Evolutionary conservation across 108 stramenopile genomes (phyloP).

Genomic region (Nitzschia palea): DNA sequence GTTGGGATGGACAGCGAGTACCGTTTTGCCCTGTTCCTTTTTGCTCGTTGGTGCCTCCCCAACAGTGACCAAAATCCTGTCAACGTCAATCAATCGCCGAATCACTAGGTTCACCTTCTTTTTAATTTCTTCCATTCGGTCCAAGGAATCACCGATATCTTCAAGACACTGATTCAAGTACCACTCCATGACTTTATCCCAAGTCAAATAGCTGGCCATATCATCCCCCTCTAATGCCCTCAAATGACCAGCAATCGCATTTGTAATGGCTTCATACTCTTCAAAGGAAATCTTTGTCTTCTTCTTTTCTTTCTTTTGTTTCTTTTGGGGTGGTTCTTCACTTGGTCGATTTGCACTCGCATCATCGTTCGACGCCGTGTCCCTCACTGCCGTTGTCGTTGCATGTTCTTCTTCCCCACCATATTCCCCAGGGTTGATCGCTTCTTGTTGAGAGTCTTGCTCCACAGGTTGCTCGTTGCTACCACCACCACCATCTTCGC

Average conservation of each 20-base stretch:
- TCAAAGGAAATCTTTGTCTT: conserved; percentile 95
- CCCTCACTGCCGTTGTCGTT: conserved; percentile 17
- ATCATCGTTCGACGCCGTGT: neutral
- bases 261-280: conserved; percentile 91
- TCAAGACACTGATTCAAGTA: conserved; percentile 81
- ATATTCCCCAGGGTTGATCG: conserved; percentile 52
- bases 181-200: conserved; percentile 87
- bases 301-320: conserved; percentile 79
- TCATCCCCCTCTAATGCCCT: conserved; percentile 79
- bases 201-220: conserved; percentile 55
- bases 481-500: conserved; percentile 34
- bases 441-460: conserved; percentile 21
- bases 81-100: conserved; percentile 74
- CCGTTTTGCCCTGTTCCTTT: conserved; percentile 57
- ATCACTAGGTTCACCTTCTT: conserved; percentile 88
- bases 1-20: conserved; percentile 86
- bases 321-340: conserved; percentile 15
- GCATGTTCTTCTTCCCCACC: conserved; percentile 23
- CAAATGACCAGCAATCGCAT: conserved; percentile 87
- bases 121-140: conserved; percentile 72
- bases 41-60: conserved; percentile 57
- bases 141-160: conserved; percentile 82
- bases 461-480: conserved; percentile 26
- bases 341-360: neutral
- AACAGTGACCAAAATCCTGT: conserved; percentile 73